Evolutionary conservation across 345 rosid species (phyloP), one percentile per base, ranked within the genome.

Genomic region (Syzygium grande): DNA sequence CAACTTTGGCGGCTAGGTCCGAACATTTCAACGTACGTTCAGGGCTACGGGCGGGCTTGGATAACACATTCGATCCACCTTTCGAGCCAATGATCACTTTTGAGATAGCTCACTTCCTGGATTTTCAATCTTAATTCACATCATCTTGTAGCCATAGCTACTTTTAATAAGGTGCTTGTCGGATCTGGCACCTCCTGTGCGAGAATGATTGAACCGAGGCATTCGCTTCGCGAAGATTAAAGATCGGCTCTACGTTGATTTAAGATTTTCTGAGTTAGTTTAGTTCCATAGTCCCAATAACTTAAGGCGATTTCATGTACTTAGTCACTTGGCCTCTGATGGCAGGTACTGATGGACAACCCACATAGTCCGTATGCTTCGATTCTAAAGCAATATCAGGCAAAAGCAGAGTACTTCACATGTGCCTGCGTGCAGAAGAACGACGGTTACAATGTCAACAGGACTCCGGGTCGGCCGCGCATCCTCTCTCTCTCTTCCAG

Each of bases 391-490:
- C 93, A 96, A 86, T 96, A 95, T 86, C 94, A 92, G 84, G 94
- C 93, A 63, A 97, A 97, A 92, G 98, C 97, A 65, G 93, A 94
- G 85, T 97, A 95, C 91, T 97, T 97, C 87, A 89, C 93, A 15
- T 97, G 99, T 85, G 96, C 99, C 61, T 97, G 99, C 88, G 86
- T 96, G 54, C 94, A 93, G 87, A 97, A 97, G 92, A 97, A 96
- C 83, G 94, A 90, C 30, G 97, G 96, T 38, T 94, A 95, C 93
- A 92, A 96, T 90, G 92, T 96, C 68, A 92, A 92, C 54, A 91
- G 88, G 51, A 96, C 97, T 85, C 95, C 97, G 46, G 97, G 97
- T 95, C 8, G 52, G 87, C 73, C 23, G 55, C 23, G 23, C 16
- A 25, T 2, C 22, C 27, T 15, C 22, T 61, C 68, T 59, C 30